Base-by-base conservation (phyloP, 768 basidiomycete genomes). In the Hydnum rufescens region DNA sequence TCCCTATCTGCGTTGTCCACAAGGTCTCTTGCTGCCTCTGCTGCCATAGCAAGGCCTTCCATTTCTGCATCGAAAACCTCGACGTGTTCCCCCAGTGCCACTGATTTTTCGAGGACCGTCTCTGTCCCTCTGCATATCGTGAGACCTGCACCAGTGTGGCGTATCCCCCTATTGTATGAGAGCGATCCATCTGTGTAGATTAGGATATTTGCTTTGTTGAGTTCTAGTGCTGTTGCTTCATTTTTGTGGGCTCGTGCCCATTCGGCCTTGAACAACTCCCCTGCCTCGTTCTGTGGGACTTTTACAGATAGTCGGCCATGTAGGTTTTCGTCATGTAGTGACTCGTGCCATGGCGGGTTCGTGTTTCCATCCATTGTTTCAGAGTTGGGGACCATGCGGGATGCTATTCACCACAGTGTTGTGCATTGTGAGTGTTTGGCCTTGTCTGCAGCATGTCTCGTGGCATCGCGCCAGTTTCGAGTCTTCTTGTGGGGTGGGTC, bases 41-140 rank as follows among this genome's bases (percentile, higher is more conserved):
- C 26, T 8, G 16, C 44, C 26, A 8, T 8, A 25, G 44, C 44
- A 8, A 47, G 44, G 44, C 8, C 44, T 47, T 47, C 44, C 44
- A 47, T 47, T 28, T 47, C 44, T 8, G 44, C 44, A 25, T 47
- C 44, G 25, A 16, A 47, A 8, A 47, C 44, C 25, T 47, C 44
- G 8, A 26, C 25, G 13, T 28, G 8, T 6, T 8, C 44, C 26
- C 44, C 44, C 8, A 47, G 44, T 16, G 13, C 44, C 13, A 8
- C 44, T 19, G 8, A 8, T 25, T 26, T 47, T 8, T 25, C 25
- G 8, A 8, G 8, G 6, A 26, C 13, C 16, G 26, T 8, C 13
- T 8, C 25, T 25, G 44, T 47, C 13, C 8, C 44, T 39, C 34
- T 19, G 26, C 44, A 8, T 8, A 28, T 28, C 26, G 44, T 25